Evolutionary conservation across 345 rosid species (phyloP).

Genomic region (Firmiana major): DNA sequence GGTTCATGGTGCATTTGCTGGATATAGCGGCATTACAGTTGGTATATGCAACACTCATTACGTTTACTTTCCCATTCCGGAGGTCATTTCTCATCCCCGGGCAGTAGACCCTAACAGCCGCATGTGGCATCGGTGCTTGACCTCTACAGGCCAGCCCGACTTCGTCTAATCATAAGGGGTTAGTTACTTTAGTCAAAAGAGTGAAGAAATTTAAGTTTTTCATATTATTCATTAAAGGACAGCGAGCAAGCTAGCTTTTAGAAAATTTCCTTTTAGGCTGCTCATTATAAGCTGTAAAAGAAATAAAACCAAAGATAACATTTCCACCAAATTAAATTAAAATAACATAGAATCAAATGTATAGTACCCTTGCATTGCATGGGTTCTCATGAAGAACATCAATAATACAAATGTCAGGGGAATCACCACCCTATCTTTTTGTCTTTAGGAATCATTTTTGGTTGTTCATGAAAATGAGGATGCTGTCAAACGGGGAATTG

Average conservation of each 20-base stretch:
- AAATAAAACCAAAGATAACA: neutral
- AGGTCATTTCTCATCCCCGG: conserved; percentile 83
- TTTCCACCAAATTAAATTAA: neutral
- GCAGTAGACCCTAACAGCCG: conserved; percentile 91
- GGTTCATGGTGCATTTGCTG: conserved; percentile 98
- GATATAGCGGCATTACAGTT: conserved; percentile 88
- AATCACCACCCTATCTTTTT: neutral
- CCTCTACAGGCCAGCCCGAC: conserved; percentile 97
- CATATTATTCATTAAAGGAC: neutral
- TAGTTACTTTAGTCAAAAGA: conserved; percentile 5
- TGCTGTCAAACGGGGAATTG: conserved; percentile 9
- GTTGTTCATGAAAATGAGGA: conserved; percentile 1
- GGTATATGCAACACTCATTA: conserved; percentile 97
- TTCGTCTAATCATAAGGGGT: conserved; percentile 33
- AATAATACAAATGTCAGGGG: neutral
- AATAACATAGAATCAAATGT: neutral
- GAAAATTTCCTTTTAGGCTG: conserved; percentile 12
- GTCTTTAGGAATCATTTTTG: conserved; percentile 13
- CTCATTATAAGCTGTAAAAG: neutral
- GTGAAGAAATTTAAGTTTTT: neutral
- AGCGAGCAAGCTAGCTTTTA: neutral
- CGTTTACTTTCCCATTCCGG: conserved; percentile 89
- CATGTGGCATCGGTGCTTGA: conserved; percentile 99
- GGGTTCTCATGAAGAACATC: neutral
- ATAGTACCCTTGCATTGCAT: conserved; percentile 10